Percentiles rank a stretch among this genome's conserved stretches.
These are phyloP conservation scores for Boletus reticuloceps DNA, from an alignment of 768 basidiomycete genomes.

Conservation along the genomic window DNA sequence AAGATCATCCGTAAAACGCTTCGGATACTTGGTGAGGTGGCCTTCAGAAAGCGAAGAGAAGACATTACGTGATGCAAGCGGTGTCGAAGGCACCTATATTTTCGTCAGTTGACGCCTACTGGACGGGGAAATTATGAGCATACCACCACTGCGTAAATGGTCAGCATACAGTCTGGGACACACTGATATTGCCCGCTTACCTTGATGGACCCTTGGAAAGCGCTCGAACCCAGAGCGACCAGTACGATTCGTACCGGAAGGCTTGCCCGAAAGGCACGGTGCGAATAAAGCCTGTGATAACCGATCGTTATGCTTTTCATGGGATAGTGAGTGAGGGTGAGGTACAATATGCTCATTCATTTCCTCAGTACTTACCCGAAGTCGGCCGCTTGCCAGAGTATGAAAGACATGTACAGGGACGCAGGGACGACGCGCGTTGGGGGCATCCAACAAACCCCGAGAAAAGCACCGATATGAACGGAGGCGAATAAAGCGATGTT, in stretches of 20 bases:
- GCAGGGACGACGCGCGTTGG: not conserved
- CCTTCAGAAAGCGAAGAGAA: not conserved
- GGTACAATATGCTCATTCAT: not conserved
- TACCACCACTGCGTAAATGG: slow-evolving; percentile 1
- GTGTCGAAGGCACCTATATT: slow-evolving; percentile 10
- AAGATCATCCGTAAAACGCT: slow-evolving; percentile 13
- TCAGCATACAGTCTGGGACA: too few species aligned
- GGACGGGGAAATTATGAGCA: not conserved
- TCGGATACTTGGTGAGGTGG: not conserved
- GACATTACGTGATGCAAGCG: slow-evolving; percentile 8
- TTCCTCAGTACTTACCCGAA: slow-evolving; percentile 6
- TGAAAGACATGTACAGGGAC: slow-evolving; percentile 3
- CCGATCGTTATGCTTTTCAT: slow-evolving; percentile 8
- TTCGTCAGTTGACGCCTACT: not conserved
- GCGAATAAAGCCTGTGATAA: slow-evolving; percentile 11
- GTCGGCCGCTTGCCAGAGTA: slow-evolving; percentile 8
- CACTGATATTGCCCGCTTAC: not conserved
- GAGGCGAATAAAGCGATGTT: not conserved
- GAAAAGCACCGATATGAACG: slow-evolving; percentile 3
- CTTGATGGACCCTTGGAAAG: slow-evolving; percentile 12
- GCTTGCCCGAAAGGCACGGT: slow-evolving; percentile 4
- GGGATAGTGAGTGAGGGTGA: not conserved
- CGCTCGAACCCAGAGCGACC: not conserved
- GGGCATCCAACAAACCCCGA: not conserved
- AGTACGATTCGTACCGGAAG: slow-evolving; percentile 1